phyloP scores from a whole-genome alignment of 768 basidiomycete genomes.

The Grammothele lineata region DNA sequence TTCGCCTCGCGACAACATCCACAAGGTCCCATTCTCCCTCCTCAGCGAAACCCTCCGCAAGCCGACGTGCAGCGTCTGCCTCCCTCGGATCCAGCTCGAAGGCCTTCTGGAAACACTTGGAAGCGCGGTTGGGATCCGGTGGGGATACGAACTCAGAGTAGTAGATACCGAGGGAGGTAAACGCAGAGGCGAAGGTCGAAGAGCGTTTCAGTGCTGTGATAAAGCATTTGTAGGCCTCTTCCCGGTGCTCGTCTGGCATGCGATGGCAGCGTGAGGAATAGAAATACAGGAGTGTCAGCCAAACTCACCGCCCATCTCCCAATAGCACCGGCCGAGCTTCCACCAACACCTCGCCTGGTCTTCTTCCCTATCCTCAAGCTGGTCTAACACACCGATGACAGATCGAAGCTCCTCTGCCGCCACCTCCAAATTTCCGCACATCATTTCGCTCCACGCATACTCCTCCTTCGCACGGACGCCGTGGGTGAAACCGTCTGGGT shows the following conservation, averaged over 20 bases:
- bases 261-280: background rate
- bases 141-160: conserved; percentile 70
- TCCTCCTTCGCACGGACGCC: conserved; percentile 75
- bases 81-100: conserved; percentile 94
- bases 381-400: conserved; percentile 43
- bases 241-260: conserved; percentile 40
- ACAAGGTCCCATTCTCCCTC: conserved; percentile 95
- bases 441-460: conserved; percentile 77
- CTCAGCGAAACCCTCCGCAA: conserved; percentile 88
- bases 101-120: conserved; percentile 96
- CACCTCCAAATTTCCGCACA: conserved; percentile 41
- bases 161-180: conserved; percentile 89
- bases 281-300: background rate
- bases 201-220: conserved; percentile 75
- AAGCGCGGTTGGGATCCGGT: conserved; percentile 78
- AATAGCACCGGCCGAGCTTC: conserved; percentile 75
- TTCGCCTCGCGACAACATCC: conserved; percentile 87
- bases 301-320: conserved; percentile 65
- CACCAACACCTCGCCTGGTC: conserved; percentile 79
- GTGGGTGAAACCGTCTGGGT: conserved; percentile 41
- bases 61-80: conserved; percentile 72
- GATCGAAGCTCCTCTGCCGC: conserved; percentile 45
- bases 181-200: conserved; percentile 81
- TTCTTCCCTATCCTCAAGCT: conserved; percentile 42
- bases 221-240: conserved; percentile 75